Evolutionary conservation across 768 basidiomycete species (phyloP).

Genomic region (Suillus discolor): DNA sequence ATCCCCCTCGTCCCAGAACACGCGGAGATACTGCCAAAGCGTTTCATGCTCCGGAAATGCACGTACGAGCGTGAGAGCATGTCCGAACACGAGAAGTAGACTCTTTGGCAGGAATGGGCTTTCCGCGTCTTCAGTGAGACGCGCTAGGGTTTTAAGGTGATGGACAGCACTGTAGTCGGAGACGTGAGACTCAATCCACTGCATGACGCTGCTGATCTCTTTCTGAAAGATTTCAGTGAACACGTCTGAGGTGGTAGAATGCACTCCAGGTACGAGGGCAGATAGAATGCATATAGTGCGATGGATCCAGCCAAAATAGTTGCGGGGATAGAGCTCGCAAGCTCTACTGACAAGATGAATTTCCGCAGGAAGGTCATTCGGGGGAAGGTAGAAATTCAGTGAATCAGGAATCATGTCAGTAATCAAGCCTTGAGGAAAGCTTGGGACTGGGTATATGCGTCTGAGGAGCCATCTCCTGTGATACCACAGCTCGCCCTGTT

Average conservation of each 20-base stretch:
- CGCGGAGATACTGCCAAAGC: constrained; percentile 63
- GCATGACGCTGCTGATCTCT: constrained; percentile 40
- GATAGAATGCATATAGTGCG: constrained; percentile 49
- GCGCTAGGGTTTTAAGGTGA: constrained; percentile 46
- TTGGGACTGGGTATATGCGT: constrained; percentile 28
- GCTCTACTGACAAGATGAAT: constrained; percentile 48
- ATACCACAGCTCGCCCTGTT: constrained; percentile 70
- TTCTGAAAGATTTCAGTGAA: constrained; percentile 37
- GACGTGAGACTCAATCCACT: constrained; percentile 65
- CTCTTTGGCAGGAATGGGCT: constrained; percentile 19
- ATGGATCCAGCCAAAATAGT: constrained; percentile 76
- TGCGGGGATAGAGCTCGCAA: constrained; percentile 67
- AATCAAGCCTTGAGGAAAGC: not conserved
- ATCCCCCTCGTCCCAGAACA: constrained; percentile 6
- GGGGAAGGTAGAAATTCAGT: constrained; percentile 31
- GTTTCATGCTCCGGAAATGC: constrained; percentile 61
- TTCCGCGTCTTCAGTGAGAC: not conserved
- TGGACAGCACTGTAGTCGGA: constrained; percentile 70
- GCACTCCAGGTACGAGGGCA: constrained; percentile 24
- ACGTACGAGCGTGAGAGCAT: constrained; percentile 51
- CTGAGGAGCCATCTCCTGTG: constrained; percentile 68
- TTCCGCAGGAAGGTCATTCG: constrained; percentile 45
- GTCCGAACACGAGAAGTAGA: constrained; percentile 27
- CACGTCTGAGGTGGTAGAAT: constrained; percentile 19
- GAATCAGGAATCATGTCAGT: not conserved